A percentile compares a stretch with the other conserved stretches of the same genome.
These are phyloP conservation scores for Debaryomyces nepalensis DNA, from an alignment of 1,139 yeast species.

Conservation along the genomic window DNA sequence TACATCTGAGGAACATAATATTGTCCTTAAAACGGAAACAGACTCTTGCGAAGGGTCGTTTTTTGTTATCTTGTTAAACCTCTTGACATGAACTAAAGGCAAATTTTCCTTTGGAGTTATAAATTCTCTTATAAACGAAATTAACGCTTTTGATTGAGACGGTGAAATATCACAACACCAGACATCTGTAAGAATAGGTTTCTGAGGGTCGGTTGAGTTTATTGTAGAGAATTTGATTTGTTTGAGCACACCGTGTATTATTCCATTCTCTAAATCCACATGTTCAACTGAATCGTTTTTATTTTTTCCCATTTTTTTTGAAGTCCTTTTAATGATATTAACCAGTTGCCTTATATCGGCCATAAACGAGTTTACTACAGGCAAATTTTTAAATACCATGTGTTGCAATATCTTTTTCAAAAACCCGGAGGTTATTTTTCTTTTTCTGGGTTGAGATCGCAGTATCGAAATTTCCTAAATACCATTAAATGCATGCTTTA, in stretches of 20 bases:
- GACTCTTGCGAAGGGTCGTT: conserved; percentile 9
- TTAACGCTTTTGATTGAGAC: conserved; percentile 31
- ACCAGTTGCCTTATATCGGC: conserved; percentile 16
- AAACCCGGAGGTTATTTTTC: conserved; percentile 3
- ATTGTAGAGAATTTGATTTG: conserved; percentile 45
- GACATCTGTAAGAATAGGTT: conserved; percentile 46
- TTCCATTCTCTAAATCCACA: conserved; percentile 53
- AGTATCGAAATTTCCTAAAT: neutral
- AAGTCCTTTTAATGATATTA: conserved; percentile 11
- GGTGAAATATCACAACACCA: conserved; percentile 58
- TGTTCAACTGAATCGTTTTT: conserved; percentile 17
- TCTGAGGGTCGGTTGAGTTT: conserved; percentile 29
- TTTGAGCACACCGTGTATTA: conserved; percentile 51
- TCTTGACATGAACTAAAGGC: conserved; percentile 37
- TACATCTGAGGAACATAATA: conserved; percentile 34
- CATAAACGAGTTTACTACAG: conserved; percentile 10
- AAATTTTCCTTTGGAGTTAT: conserved; percentile 33
- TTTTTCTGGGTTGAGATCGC: conserved; percentile 1
- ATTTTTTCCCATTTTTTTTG: conserved; percentile 20
- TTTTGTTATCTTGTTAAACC: conserved; percentile 31
- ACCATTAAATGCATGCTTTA: neutral
- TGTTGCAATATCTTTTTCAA: conserved; percentile 4
- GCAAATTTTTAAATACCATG: conserved; percentile 7
- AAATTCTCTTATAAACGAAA: conserved; percentile 31
- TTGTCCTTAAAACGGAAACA: conserved; percentile 23